phyloP scores from a whole-genome alignment of 345 rosid genomes.

The Chamaenerion angustifolium region DNA sequence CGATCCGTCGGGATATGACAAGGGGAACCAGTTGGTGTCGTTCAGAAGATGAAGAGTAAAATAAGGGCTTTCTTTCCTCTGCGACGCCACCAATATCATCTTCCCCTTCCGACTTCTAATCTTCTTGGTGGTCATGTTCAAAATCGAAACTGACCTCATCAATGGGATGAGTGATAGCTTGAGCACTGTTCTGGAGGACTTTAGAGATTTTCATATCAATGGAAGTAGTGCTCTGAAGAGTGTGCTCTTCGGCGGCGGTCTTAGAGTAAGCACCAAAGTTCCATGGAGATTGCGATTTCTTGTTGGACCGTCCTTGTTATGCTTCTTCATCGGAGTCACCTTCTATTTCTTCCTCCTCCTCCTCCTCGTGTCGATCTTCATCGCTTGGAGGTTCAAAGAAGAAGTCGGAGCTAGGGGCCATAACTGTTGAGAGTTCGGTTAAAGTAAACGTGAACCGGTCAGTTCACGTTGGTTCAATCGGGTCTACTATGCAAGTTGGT shows the following conservation, averaged over 20 bases:
- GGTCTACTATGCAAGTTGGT: no score
- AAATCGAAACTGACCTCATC: constrained; percentile 28
- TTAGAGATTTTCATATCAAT: constrained; percentile 67
- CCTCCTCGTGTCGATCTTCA: constrained; percentile 4
- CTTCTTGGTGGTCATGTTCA: constrained; percentile 64
- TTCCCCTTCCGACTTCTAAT: constrained; percentile 50
- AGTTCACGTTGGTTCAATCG: no score
- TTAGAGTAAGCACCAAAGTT: constrained; percentile 72
- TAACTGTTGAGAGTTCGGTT: no score
- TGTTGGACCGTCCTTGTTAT: neutral
- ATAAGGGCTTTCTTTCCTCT: constrained; percentile 44
- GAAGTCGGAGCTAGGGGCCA: constrained; percentile 22
- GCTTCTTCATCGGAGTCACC: neutral
- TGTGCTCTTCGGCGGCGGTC: constrained; percentile 81
- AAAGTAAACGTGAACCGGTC: no score
- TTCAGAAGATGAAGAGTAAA: constrained; percentile 37
- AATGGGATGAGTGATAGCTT: constrained; percentile 14
- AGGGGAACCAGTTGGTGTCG: no score
- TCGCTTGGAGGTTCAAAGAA: constrained; percentile 14
- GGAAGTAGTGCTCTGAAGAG: constrained; percentile 84
- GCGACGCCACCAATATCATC: constrained; percentile 29
- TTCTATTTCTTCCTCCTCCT: constrained; percentile 3
- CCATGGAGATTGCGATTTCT: constrained; percentile 67
- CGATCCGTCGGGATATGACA: no score
- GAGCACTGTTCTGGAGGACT: constrained; percentile 32